Evolutionary conservation across 2,329 filamentous ascomycete species (phyloP), one percentile per base, ranked within the genome.

Genomic region (Ascochyta viciae-villosae): DNA sequence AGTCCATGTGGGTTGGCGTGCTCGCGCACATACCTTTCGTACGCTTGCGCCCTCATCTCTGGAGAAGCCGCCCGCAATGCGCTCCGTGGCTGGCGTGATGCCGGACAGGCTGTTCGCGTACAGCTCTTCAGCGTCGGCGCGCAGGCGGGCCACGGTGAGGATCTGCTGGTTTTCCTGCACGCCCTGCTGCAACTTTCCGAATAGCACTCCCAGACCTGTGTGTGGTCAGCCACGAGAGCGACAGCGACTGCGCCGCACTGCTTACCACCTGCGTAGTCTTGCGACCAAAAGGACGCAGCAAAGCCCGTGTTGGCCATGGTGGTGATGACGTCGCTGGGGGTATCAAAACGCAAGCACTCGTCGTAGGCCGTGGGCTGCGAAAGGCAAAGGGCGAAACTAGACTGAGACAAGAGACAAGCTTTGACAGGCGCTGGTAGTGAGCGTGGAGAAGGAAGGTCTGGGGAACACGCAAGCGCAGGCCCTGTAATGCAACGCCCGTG

Each of bases 221-320:
- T n/a, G 44, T n/a, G 46, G 68, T 75, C 60, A 71, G 72, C 48
- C 64, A 39, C 47, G 24, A 43, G 12, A 34, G 24, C 38, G 31
- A 29, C 38, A 39, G 26, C 38, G n/a, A 38, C 37, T 43, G 72
- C 44, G 44, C 48, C 84, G 76, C 80, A 90, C 53, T 38, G 51
- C 85, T 76, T 81, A 92, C 90, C 93, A 82, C 91, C 92, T 75
- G 94, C 94, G 83, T 98, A 98, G 84, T 99, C 95, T 75, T 87
- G 87, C 60, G 95, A 96, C 95, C 95, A 99, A 81, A 99, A 98
- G 46, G 93, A 96, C 80, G 94, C 92, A 67, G 92, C 88, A 79
- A 99, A 98, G 70, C 91, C 74, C 29, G 72, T 64, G 15, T 42
- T 55, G 47, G 71, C 62, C 72, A 74, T 74, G 44, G 50, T 74